phyloP scores from a whole-genome alignment of 2,329 filamentous ascomycete species.

The Penicillium psychrosexuale region DNA sequence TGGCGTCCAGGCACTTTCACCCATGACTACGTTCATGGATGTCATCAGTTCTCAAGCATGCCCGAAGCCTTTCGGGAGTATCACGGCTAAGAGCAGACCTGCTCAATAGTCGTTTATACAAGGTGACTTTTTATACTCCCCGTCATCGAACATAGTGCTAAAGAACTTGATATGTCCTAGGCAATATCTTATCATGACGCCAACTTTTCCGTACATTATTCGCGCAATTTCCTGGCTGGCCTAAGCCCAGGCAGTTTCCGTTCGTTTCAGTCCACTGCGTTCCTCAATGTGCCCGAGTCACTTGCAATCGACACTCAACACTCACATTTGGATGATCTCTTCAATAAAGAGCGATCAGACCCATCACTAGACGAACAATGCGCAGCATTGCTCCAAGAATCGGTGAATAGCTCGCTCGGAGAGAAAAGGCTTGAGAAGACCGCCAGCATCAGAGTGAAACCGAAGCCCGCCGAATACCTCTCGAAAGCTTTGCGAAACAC shows the following conservation, averaged over 20 bases:
- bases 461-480: conserved; percentile 33
- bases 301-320: background rate
- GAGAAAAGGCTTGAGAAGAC: background rate
- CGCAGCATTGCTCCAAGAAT: background rate
- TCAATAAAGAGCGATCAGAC: background rate
- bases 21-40: conserved; percentile 41
- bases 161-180: background rate
- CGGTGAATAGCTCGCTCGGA: background rate
- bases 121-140: conserved; percentile 10
- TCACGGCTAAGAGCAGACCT: conserved; percentile 36
- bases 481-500: conserved; percentile 27
- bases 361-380: background rate
- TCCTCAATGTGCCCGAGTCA: background rate
- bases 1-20: conserved; percentile 17
- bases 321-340: background rate
- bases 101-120: conserved; percentile 24
- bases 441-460: conserved; percentile 5
- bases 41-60: conserved; percentile 43
- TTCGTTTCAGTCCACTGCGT: background rate
- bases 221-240: background rate
- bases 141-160: background rate
- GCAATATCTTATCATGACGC: background rate
- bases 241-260: background rate
- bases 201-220: background rate
- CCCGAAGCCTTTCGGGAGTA: conserved; percentile 36